Evolutionary conservation across 768 basidiomycete genomes (phyloP), one percentile per base, ranked within the genome.

Genomic region (Trametes gibbosa): DNA sequence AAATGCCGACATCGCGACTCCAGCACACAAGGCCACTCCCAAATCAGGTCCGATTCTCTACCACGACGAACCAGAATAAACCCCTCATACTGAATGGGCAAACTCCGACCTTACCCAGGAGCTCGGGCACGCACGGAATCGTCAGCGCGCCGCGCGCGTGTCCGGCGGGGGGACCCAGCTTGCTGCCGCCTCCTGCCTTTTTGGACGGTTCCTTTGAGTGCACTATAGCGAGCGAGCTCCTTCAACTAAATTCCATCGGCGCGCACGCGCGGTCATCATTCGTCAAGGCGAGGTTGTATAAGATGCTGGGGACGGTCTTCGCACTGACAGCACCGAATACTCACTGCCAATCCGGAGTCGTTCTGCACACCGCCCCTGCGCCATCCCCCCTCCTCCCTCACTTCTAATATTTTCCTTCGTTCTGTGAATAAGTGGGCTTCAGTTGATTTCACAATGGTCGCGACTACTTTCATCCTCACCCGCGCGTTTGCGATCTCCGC

Each of bases 401-500:
- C 54, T 55, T 48, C 46, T 48, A 25, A 47, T 14, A 7, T 24
- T 10, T 32, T 48, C 40, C 54, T 47, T 48, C 53, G 53, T 54
- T 46, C 43, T 54, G 29, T 54, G 53, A 54, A 8, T 54, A 54
- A 54, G 53, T 37, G 53, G 53, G 43, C 53, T 46, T 16, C 39
- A 46, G 53, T 35, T 46, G 43, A 47, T 55, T 39, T n/a, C 50
- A 35, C 27, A 16, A 60, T 60, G 59, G 52, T 60, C 8, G 37
- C 37, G 37, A 43, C 53, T 14, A 56, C 48, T 17, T 61, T 61
- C 53, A 61, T 61, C 23, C 54, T 61, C n/a, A 61, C 59, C 23
- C 53, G 59, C 42, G 29, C 59, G 4, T 61, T 61, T 24, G 59
- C 54, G 23, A 56, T 61, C 40, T 61, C 49, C 14, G 59, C 59